Evolutionary conservation across 345 rosid genomes (phyloP).

Genomic region (Eucalyptus leucophloia): DNA sequence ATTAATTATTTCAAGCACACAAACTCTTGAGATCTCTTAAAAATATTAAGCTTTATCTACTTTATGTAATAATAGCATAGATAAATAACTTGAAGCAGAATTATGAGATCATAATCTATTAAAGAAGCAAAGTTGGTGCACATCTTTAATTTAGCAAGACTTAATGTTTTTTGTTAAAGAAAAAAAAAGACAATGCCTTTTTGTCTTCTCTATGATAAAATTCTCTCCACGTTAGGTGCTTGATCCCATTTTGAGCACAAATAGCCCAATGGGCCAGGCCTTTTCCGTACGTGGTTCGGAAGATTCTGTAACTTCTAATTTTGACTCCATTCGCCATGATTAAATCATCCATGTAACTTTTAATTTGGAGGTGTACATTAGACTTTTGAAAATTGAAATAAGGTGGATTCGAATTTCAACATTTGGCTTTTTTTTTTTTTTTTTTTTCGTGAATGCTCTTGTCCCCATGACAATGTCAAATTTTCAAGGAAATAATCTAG

Average conservation of each 20-base stretch:
- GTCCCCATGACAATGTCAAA: neutral
- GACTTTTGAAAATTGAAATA: neutral
- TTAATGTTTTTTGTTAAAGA: neutral
- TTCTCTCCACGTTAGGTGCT: neutral
- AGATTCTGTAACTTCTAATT: neutral
- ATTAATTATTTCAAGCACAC: no score
- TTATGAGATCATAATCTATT: neutral
- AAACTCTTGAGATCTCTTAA: no score
- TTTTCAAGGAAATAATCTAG: neutral
- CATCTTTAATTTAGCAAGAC: neutral
- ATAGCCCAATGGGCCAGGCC: neutral
- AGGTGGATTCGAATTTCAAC: neutral
- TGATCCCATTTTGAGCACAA: neutral
- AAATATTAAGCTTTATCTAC: neutral
- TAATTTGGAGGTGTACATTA: neutral
- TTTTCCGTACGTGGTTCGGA: neutral
- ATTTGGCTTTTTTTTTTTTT: neutral
- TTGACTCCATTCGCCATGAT: neutral
- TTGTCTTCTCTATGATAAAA: neutral
- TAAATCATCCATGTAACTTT: neutral
- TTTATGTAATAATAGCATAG: no score
- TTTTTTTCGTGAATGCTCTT: neutral
- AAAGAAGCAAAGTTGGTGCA: neutral
- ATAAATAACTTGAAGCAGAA: neutral
- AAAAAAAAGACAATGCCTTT: no score